Conservation (phyloP, 2,329 filamentous ascomycete species). For the Davidsoniella neocaledoniae region DNA sequence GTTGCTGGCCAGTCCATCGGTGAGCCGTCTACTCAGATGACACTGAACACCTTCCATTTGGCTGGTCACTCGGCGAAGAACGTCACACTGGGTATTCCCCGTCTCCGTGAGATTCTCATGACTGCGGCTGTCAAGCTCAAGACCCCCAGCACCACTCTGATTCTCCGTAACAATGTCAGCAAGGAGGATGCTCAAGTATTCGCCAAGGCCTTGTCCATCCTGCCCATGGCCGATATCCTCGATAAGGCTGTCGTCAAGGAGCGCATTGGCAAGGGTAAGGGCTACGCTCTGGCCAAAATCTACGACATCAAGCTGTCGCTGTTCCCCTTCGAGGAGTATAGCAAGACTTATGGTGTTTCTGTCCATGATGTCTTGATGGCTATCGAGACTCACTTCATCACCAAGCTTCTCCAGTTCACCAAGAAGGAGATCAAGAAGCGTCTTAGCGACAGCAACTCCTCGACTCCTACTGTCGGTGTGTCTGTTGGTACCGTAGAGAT, state of each 20-base stretch:
- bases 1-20: constrained; percentile 93
- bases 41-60: constrained; percentile 97
- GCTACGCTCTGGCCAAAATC: constrained; percentile 57
- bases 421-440: constrained; percentile 75
- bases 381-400: constrained; percentile 67
- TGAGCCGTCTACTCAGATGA: constrained; percentile 98
- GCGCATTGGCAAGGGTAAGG: constrained; percentile 53
- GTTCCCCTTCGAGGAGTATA: constrained; percentile 74
- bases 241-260: constrained; percentile 71
- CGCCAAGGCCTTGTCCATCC: constrained; percentile 76
- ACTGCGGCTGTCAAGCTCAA: constrained; percentile 80
- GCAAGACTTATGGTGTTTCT: constrained; percentile 66
- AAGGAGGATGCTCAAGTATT: constrained; percentile 58
- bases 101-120: constrained; percentile 95
- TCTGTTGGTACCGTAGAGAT: constrained; percentile 37
- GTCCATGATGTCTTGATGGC: constrained; percentile 60
- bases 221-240: constrained; percentile 69
- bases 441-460: constrained; percentile 43
- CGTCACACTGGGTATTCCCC: constrained; percentile 94
- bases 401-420: constrained; percentile 51
- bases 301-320: constrained; percentile 72
- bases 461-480: constrained; percentile 56
- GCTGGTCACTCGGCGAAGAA: constrained; percentile 97
- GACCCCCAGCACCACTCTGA: constrained; percentile 78
- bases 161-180: constrained; percentile 56